phyloP scores from a whole-genome alignment of 2,329 filamentous ascomycete species.

The Trichoderma lentiforme region DNA sequence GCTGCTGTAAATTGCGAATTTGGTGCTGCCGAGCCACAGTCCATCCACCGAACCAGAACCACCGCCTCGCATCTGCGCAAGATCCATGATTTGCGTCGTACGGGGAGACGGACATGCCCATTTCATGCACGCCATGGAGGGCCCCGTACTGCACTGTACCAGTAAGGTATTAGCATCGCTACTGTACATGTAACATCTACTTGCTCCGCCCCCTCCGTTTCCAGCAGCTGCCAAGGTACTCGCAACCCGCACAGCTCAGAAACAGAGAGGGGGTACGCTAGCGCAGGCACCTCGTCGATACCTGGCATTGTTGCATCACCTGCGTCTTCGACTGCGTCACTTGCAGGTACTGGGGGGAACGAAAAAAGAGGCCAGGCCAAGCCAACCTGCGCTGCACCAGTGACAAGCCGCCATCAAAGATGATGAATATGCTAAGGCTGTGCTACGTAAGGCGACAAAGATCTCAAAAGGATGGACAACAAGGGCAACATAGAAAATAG shows the following conservation, averaged over 20 bases:
- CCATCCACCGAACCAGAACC: neutral
- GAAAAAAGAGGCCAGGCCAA: neutral
- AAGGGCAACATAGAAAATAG: neutral
- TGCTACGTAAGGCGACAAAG: neutral
- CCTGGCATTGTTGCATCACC: neutral
- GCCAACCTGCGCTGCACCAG: neutral
- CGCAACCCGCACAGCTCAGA: neutral
- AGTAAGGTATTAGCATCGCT: neutral
- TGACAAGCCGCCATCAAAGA: neutral
- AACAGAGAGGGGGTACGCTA: neutral
- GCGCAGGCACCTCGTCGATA: conserved; percentile 9
- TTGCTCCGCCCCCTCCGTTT: neutral
- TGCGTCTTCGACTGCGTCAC: neutral
- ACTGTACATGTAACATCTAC: neutral
- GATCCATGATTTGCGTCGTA: neutral
- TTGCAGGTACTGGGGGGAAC: neutral
- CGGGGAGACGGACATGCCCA: neutral
- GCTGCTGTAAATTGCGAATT: neutral
- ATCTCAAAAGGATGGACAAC: neutral
- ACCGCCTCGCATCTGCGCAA: neutral
- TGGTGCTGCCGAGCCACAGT: conserved; percentile 9
- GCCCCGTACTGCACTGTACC: neutral
- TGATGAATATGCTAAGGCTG: neutral
- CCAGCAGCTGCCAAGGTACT: neutral
- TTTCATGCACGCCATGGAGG: neutral